phyloP scores from a whole-genome alignment of 2,329 filamentous ascomycete species.

The Ophiostoma himal-ulmi region DNA sequence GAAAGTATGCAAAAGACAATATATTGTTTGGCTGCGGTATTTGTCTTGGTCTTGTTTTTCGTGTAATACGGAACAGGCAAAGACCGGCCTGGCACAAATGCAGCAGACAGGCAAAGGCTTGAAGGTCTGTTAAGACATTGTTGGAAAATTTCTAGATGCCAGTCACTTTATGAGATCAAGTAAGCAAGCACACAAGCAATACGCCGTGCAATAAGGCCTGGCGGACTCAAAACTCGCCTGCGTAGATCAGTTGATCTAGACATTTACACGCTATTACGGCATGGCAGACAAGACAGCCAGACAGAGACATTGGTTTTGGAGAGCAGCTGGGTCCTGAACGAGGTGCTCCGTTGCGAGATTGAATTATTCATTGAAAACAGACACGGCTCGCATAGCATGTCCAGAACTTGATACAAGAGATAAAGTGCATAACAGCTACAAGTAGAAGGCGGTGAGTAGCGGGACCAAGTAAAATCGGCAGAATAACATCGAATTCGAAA shows the following conservation, averaged over 20 bases:
- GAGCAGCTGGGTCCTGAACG: background rate
- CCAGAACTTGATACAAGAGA: background rate
- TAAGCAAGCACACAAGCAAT: background rate
- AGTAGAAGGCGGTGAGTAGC: slow-evolving; percentile 7
- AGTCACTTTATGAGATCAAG: background rate
- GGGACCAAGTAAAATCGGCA: slow-evolving; percentile 9
- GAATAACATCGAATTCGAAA: slow-evolving; percentile 16
- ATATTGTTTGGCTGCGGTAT: background rate
- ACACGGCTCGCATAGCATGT: background rate
- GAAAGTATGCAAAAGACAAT: background rate
- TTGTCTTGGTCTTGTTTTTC: background rate
- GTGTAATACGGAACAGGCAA: background rate
- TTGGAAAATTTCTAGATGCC: background rate
- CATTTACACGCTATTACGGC: background rate
- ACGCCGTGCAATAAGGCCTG: background rate
- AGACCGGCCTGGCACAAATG: background rate
- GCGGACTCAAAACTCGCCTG: background rate
- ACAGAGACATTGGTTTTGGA: background rate
- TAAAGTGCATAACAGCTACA: background rate
- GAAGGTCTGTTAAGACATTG: background rate
- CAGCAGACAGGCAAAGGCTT: background rate
- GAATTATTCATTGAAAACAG: background rate
- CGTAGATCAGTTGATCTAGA: slow-evolving; percentile 2
- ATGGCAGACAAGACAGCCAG: background rate
- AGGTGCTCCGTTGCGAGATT: background rate